Conservation (phyloP, 1,139 yeast genomes). For the Debaryomyces coudertii region DNA sequence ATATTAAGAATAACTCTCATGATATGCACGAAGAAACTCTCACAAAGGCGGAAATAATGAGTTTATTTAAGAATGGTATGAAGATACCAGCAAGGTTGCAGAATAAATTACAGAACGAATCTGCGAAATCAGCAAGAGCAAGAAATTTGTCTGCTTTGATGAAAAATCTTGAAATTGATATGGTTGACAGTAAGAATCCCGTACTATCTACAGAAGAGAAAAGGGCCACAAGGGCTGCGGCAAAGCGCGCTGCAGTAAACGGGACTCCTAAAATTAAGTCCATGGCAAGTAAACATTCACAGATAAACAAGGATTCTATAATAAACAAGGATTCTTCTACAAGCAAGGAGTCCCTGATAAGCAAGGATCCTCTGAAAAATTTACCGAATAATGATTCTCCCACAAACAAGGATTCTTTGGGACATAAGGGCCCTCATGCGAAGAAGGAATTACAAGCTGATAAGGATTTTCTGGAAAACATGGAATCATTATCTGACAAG, state of each 20-base stretch:
- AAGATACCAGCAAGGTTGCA: constrained; percentile 17
- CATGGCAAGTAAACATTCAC: too few relatives aligned
- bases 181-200: constrained; percentile 21
- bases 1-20: constrained; percentile 4
- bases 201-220: constrained; percentile 8
- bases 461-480: too few relatives aligned
- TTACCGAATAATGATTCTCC: too few relatives aligned
- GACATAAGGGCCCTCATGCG: too few relatives aligned
- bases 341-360: too few relatives aligned
- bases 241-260: background rate
- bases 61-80: constrained; percentile 28
- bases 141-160: constrained; percentile 14
- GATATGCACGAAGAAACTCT: constrained; percentile 17
- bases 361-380: too few relatives aligned
- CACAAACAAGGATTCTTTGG: too few relatives aligned
- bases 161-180: constrained; percentile 26
- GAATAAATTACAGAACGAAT: constrained; percentile 15
- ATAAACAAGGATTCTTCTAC: too few relatives aligned
- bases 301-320: too few relatives aligned
- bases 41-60: constrained; percentile 30
- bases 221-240: constrained; percentile 4
- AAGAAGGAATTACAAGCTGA: too few relatives aligned
- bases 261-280: background rate
- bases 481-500: too few relatives aligned
- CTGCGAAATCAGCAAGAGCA: background rate